A percentile compares a stretch with the other conserved stretches of the same genome.
Conservation (phyloP, 768 basidiomycete species). For the Tricholoma sp. region DNA sequence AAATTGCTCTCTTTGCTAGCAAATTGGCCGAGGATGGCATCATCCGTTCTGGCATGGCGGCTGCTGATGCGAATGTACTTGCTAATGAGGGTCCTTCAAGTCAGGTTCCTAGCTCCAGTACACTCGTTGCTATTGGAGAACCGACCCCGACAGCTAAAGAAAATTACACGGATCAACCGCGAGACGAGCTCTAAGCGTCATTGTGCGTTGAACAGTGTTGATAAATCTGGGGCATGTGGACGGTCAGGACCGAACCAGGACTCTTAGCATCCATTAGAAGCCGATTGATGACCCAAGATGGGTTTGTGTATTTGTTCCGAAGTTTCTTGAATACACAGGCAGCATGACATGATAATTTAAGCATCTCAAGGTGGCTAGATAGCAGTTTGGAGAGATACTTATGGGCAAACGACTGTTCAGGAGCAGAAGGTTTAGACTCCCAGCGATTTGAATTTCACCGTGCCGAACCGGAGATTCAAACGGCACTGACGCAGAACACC, state of each 20-base stretch:
- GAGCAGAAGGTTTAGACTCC: too few species aligned
- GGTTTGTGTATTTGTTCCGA: too few species aligned
- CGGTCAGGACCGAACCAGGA: neutral
- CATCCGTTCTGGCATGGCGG: conserved; percentile 62
- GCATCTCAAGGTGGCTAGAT: too few species aligned
- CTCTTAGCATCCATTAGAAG: too few species aligned
- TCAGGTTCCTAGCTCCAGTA: neutral
- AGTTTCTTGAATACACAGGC: too few species aligned
- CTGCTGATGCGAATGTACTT: conserved; percentile 65
- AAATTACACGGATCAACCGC: neutral
- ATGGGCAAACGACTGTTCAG: too few species aligned
- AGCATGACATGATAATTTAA: too few species aligned
- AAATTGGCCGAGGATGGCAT: conserved; percentile 66
- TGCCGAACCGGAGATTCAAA: too few species aligned
- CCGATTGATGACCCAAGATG: too few species aligned
- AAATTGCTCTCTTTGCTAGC: conserved; percentile 81
- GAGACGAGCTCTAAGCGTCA: conserved; percentile 2
- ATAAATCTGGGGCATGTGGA: neutral
- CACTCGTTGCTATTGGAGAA: neutral
- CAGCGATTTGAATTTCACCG: too few species aligned
- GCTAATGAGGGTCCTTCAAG: conserved; percentile 37
- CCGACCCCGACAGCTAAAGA: neutral
- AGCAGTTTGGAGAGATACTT: too few species aligned
- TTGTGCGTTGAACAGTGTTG: neutral
- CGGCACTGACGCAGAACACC: too few species aligned